A percentile compares a stretch with the other conserved stretches of the same genome.
Evolutionary conservation across 2,329 filamentous ascomycete genomes (phyloP).

Genomic region (Fusarium sp.): DNA sequence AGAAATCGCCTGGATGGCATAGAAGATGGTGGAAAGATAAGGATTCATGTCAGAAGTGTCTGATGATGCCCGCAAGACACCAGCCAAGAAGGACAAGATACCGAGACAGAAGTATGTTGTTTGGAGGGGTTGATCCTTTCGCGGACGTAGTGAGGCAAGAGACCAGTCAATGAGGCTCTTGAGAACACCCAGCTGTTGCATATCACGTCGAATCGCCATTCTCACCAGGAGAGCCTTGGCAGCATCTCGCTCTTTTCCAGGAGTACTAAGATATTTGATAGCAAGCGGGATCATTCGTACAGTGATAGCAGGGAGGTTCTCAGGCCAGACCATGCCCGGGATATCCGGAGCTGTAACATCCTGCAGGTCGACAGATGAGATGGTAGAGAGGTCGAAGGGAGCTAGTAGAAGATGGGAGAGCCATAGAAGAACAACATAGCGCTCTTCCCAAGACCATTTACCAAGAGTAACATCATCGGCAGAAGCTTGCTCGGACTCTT

Average conservation of each 20-base stretch:
- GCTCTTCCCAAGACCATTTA: conserved; percentile 83
- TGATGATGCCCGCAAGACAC: conserved; percentile 74
- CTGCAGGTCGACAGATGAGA: conserved; percentile 73
- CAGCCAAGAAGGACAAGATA: conserved; percentile 81
- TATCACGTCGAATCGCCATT: conserved; percentile 85
- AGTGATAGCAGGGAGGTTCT: conserved; percentile 75
- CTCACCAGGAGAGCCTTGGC: conserved; percentile 86
- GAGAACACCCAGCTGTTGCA: conserved; percentile 82
- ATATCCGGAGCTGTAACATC: conserved; percentile 58
- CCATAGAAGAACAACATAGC: conserved; percentile 90
- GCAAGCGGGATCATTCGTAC: conserved; percentile 77
- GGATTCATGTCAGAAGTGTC: conserved; percentile 80
- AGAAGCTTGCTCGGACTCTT: conserved; percentile 62
- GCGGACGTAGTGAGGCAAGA: conserved; percentile 67
- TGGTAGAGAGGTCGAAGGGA: conserved; percentile 89
- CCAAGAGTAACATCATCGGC: conserved; percentile 28
- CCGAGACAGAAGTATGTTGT: conserved; percentile 83
- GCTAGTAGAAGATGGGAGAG: conserved; percentile 83
- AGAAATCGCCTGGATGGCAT: conserved; percentile 70
- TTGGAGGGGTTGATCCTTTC: conserved; percentile 50
- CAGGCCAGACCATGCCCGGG: conserved; percentile 66
- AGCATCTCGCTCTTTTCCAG: conserved; percentile 90
- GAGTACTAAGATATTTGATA: conserved; percentile 75
- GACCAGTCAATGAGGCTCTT: conserved; percentile 78
- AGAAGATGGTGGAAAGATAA: conserved; percentile 75